A percentile compares a stretch with the other conserved stretches of the same genome.
These are phyloP conservation scores for Aquilaria sinensis DNA, from an alignment of 345 rosid genomes.

Conservation along the genomic window DNA sequence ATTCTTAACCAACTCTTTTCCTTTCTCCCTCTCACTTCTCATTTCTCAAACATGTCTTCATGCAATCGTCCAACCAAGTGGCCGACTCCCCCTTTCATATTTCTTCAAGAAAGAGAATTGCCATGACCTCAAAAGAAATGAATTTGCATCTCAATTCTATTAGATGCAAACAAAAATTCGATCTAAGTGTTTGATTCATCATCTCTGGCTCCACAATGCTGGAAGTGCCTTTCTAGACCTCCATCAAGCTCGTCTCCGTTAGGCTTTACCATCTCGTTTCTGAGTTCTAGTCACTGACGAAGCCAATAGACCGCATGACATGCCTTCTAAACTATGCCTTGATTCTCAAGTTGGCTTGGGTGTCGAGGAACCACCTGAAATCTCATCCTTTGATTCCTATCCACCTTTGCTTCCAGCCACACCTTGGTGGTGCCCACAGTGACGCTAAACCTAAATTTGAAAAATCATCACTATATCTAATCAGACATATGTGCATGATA, in stretches of 20 bases:
- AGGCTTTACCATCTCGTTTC: constrained; percentile 40
- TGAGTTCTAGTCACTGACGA: constrained; percentile 51
- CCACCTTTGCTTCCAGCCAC: no score
- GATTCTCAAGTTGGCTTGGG: constrained; percentile 55
- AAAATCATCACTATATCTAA: no score
- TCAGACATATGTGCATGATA: no score
- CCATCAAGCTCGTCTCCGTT: constrained; percentile 15
- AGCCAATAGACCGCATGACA: constrained; percentile 76
- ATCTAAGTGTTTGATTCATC: not conserved
- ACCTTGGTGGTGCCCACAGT: no score
- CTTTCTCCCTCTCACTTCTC: not conserved
- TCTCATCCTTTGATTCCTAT: no score
- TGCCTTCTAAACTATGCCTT: constrained; percentile 71
- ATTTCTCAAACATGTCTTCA: constrained; percentile 22
- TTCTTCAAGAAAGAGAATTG: not conserved
- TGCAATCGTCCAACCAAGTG: constrained; percentile 4
- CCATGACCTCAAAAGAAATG: not conserved
- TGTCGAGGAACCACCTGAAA: no score
- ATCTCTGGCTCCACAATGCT: constrained; percentile 15
- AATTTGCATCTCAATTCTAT: constrained; percentile 1
- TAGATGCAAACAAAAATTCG: not conserved
- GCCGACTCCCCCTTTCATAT: not conserved
- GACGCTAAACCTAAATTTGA: no score
- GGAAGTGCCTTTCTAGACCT: constrained; percentile 11
- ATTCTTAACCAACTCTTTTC: not conserved